Evolutionary conservation across 495 filamentous ascomycete species (phyloP), one percentile per base, ranked within the genome.

Genomic region (Annulohypoxylon maeteangense): DNA sequence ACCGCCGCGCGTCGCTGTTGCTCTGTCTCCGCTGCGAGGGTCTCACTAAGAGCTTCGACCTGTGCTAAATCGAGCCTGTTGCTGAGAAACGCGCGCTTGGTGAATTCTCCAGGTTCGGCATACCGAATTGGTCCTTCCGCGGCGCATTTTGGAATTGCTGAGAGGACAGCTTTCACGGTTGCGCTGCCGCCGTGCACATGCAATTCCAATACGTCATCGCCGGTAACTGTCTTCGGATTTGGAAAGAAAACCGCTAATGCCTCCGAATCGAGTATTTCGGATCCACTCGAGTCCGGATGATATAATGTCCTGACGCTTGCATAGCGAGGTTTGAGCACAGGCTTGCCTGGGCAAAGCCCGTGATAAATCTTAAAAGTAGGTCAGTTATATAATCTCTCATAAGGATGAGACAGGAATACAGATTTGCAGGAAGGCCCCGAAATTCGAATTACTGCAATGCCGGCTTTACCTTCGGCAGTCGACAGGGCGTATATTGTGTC

Each of bases 21-120:
- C 78, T 98, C 96, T 0, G 95, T 99, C 54, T 94, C 90, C 0
- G 95, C 95, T 0, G 92, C 84, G 7, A 99, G 85, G 0, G 88
- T 90, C 75, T 97, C 94, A 7, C 93, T 90, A 0, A 99, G 86
- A 5, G 94, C 92, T 82, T 99, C 95, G 25, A 99, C 90, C 80
- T 98, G 94, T n/a, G 93, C 91, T 2, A 99, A 87, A 67, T 93
- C 91, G 4, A 98, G 85, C 0, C 93, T 87, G 70, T 90, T 84
- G 78, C 97, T 97, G 79, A 91, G 83, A 77, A 99, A 99, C 6
- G 96, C 94, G 38, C 95, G 92, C 32, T 90, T 90, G 6, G 95
- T 98, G 79, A 99, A 99, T 75, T 99, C 95, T 62, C 95, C 95
- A 0, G 95, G 92, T 72, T 97, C 95, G 0, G 95, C 95, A 72